Conservation (phyloP, 345 rosid genomes). For the Citrus inodora region DNA sequence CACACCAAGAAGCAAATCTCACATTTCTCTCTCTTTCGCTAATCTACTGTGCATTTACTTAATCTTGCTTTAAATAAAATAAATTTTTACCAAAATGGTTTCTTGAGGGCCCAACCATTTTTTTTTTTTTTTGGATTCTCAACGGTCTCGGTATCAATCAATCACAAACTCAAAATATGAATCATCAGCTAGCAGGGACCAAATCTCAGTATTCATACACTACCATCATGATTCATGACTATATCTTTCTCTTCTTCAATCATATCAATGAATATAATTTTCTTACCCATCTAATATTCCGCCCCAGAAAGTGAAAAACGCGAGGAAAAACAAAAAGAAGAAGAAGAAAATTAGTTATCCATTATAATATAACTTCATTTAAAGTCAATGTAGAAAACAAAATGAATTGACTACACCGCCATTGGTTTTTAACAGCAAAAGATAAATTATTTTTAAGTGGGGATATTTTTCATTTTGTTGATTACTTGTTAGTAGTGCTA, state of each 20-base stretch:
- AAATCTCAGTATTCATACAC: conserved; percentile 26
- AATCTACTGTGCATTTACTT: conserved; percentile 11
- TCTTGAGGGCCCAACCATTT: conserved; percentile 35
- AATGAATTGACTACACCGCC: background rate
- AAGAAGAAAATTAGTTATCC: background rate
- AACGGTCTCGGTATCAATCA: conserved; percentile 20
- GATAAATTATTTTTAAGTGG: conserved; percentile 10
- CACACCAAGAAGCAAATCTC: conserved; percentile 26
- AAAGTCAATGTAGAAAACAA: background rate
- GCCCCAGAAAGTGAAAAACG: conserved; percentile 28
- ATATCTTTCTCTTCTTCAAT: conserved; percentile 6
- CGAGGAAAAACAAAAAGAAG: background rate
- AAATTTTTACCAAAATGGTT: conserved; percentile 27
- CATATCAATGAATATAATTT: conserved; percentile 16
- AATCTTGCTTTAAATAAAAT: conserved; percentile 24
- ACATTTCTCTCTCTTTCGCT: conserved; percentile 22
- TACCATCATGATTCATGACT: conserved; percentile 9
- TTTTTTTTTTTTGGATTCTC: conserved; percentile 21
- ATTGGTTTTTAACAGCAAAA: background rate
- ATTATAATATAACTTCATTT: background rate
- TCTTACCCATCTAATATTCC: conserved; percentile 35
- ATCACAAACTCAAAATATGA: conserved; percentile 24
- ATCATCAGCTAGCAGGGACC: conserved; percentile 21
- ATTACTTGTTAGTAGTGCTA: background rate
- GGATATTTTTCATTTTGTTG: background rate